phyloP scores from a whole-genome alignment of 1,284 basidiomycete genomes.

The Coniophora puteana region DNA sequence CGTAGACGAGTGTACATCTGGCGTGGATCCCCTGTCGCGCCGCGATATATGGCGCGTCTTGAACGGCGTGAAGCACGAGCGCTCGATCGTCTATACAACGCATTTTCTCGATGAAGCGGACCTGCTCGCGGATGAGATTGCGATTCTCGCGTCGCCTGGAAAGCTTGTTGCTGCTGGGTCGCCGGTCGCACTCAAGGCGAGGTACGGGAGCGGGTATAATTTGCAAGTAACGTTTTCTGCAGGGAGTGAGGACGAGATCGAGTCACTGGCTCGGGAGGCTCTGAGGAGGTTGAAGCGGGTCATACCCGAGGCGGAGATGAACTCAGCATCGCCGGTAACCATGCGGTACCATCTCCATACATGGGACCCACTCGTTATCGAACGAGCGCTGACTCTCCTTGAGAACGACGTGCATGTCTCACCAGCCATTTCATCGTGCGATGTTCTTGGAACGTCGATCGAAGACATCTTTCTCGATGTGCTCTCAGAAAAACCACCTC shows the following conservation, averaged over 20 bases:
- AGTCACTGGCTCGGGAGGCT: conserved; percentile 41
- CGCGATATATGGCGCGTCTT: conserved; percentile 76
- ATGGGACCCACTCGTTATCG: conserved; percentile 50
- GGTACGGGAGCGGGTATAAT: conserved; percentile 70
- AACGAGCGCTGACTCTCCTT: conserved; percentile 51
- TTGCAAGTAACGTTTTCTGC: conserved; percentile 49
- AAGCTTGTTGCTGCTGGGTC: conserved; percentile 70
- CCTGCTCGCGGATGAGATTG: conserved; percentile 72
- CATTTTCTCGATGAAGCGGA: conserved; percentile 83
- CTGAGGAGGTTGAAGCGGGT: conserved; percentile 36
- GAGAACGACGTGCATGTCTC: conserved; percentile 38
- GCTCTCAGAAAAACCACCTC: no score
- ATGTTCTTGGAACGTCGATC: conserved; percentile 69
- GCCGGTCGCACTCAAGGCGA: conserved; percentile 69
- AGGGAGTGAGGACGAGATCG: conserved; percentile 13
- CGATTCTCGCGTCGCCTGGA: conserved; percentile 73
- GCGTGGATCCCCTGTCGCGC: conserved; percentile 76
- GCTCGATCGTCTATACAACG: conserved; percentile 68
- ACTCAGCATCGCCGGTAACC: conserved; percentile 36
- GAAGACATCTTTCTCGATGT: conserved; percentile 82
- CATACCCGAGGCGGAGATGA: conserved; percentile 43
- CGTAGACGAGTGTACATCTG: conserved; percentile 77
- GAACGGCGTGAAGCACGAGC: conserved; percentile 58
- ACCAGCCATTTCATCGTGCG: conserved; percentile 48
- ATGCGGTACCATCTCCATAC: conserved; percentile 53